Percentiles rank a stretch among this genome's conserved stretches.
These are phyloP conservation scores for Fusarium algeriense DNA, from an alignment of 2,329 filamentous ascomycete genomes.

Conservation along the genomic window DNA sequence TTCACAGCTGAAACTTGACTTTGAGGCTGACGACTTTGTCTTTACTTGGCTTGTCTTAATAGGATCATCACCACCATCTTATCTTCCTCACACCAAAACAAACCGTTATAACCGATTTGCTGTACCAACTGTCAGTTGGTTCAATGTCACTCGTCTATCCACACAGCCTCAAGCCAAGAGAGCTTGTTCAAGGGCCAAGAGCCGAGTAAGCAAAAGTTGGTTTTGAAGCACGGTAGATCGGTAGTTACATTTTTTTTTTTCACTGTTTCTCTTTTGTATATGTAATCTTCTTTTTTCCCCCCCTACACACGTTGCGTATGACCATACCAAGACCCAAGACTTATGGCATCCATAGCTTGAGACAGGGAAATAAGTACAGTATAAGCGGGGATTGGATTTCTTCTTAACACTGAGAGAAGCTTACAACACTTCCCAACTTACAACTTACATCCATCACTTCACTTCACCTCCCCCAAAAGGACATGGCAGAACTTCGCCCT, in stretches of 20 bases:
- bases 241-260: constrained; percentile 14
- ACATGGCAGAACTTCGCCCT: constrained; percentile 7
- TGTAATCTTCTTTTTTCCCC: background rate
- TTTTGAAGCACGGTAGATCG: background rate
- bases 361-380: constrained; percentile 21
- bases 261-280: background rate
- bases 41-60: constrained; percentile 1
- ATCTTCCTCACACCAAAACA: background rate
- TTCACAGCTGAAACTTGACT: constrained; percentile 29
- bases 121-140: background rate
- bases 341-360: constrained; percentile 9
- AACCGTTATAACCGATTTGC: constrained; percentile 1
- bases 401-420: constrained; percentile 5
- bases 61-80: background rate
- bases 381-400: constrained; percentile 22
- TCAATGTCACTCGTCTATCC: constrained; percentile 18
- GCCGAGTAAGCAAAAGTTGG: constrained; percentile 3
- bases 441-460: constrained; percentile 6
- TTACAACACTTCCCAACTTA: background rate
- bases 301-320: background rate
- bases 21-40: constrained; percentile 33
- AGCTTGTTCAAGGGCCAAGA: constrained; percentile 24
- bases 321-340: constrained; percentile 19
- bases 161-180: constrained; percentile 32
- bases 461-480: background rate